phyloP scores from a whole-genome alignment of 352 stramenopile genomes.

The Phytophthora multivora region DNA sequence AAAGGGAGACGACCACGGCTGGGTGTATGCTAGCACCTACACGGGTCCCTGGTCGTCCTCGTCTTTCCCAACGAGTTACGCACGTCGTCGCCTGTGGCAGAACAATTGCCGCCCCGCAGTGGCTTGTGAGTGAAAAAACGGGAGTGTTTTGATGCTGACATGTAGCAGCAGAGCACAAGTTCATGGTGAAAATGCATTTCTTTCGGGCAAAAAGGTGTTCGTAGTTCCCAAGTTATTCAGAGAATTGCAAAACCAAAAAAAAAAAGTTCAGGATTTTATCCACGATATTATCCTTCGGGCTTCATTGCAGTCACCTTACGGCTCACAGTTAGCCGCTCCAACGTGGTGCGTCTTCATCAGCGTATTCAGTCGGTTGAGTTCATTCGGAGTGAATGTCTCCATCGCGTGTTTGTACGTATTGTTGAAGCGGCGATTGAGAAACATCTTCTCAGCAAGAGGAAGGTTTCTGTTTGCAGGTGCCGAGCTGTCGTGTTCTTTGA shows the following conservation, averaged over 20 bases:
- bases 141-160: too few species aligned
- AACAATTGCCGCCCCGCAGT: constrained; percentile 66
- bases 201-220: too few species aligned
- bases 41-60: constrained; percentile 60
- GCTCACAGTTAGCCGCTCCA: constrained; percentile 6
- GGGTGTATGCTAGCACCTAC: constrained; percentile 71
- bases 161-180: background rate
- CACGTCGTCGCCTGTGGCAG: constrained; percentile 70
- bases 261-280: too few species aligned
- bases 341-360: constrained; percentile 31
- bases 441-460: constrained; percentile 35
- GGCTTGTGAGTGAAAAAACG: constrained; percentile 42
- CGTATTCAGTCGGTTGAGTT: constrained; percentile 26
- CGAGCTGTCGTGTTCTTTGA: constrained; percentile 33
- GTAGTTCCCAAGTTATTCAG: too few species aligned
- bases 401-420: constrained; percentile 34
- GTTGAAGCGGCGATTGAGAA: constrained; percentile 47
- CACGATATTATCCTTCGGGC: too few species aligned
- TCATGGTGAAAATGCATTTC: too few species aligned
- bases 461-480: constrained; percentile 20
- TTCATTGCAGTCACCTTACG: too few species aligned
- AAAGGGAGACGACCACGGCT: constrained; percentile 70
- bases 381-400: constrained; percentile 18
- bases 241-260: too few species aligned
- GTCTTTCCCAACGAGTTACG: constrained; percentile 34